Conservation (phyloP, 1,139 yeast species). For the Yamadazyma pseudoaaseri region DNA sequence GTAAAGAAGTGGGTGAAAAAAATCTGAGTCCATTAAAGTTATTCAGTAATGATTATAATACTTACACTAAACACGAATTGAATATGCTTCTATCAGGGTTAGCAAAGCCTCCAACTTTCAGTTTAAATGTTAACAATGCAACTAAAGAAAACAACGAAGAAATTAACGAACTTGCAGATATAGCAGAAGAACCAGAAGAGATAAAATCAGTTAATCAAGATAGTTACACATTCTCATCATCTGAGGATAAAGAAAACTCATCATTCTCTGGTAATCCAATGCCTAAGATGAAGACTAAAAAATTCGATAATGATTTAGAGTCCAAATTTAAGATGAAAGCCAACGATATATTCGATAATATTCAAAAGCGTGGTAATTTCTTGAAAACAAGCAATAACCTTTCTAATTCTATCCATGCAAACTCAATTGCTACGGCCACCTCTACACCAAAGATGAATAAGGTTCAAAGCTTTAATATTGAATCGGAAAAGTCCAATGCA, state of each 20-base stretch:
- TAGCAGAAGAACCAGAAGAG: constrained; percentile 3
- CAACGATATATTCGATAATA: constrained; percentile 37
- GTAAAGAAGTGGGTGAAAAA: not conserved
- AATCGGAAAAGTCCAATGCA: constrained; percentile 11
- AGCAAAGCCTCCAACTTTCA: constrained; percentile 9
- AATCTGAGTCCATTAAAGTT: constrained; percentile 38
- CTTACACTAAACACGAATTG: constrained; percentile 40
- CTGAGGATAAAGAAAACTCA: constrained; percentile 5
- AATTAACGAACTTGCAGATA: constrained; percentile 3
- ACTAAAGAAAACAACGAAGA: constrained; percentile 4
- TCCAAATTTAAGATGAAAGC: constrained; percentile 40
- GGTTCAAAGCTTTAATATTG: constrained; percentile 8
- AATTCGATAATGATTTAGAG: constrained; percentile 33
- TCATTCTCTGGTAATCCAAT: constrained; percentile 7
- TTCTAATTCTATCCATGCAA: constrained; percentile 5
- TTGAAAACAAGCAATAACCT: constrained; percentile 11
- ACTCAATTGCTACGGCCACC: constrained; percentile 28
- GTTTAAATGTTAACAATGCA: constrained; percentile 3
- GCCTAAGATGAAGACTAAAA: constrained; percentile 32
- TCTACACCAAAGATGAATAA: constrained; percentile 37
- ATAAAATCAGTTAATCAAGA: not conserved
- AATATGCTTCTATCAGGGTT: constrained; percentile 23
- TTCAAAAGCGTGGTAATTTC: constrained; percentile 32
- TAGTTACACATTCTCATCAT: constrained; percentile 2
- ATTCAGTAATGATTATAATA: constrained; percentile 39